Evolutionary conservation across 2,329 filamentous ascomycete species (phyloP).

Genomic region (Scedosporium dehoogii): DNA sequence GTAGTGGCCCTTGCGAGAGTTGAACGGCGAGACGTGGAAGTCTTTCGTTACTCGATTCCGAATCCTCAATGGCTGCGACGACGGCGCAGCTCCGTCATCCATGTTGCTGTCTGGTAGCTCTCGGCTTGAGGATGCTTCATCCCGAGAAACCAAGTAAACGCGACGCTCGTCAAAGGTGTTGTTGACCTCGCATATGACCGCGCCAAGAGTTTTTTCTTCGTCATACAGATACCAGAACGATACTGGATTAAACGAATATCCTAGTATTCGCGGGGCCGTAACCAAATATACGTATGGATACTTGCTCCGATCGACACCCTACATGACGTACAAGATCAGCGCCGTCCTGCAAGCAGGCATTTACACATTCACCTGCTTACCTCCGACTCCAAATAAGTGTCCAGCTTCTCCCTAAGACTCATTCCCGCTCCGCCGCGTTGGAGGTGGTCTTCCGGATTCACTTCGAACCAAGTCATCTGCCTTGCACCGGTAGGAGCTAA

Average conservation of each 20-base stretch:
- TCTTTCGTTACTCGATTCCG: constrained; percentile 50
- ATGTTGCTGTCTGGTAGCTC: background rate
- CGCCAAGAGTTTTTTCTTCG: constrained; percentile 41
- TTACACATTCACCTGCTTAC: constrained; percentile 24
- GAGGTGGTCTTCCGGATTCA: constrained; percentile 22
- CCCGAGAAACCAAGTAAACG: constrained; percentile 50
- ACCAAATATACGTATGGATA: constrained; percentile 63
- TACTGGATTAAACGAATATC: constrained; percentile 65
- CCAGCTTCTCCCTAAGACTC: constrained; percentile 55
- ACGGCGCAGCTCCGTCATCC: background rate
- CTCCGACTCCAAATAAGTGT: constrained; percentile 46
- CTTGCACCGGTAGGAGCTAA: background rate
- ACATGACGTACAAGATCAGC: constrained; percentile 6
- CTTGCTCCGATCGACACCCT: constrained; percentile 47
- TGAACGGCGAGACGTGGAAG: constrained; percentile 71
- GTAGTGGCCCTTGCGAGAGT: constrained; percentile 47
- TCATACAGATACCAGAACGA: constrained; percentile 75
- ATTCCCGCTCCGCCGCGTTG: constrained; percentile 38
- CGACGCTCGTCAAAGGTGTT: constrained; percentile 67
- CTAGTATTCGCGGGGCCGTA: constrained; percentile 58
- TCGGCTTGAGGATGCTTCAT: background rate
- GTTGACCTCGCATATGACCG: constrained; percentile 64
- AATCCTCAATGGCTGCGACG: background rate
- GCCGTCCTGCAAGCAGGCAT: background rate
- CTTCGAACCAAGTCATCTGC: constrained; percentile 4